phyloP scores from a whole-genome alignment of 2,329 filamentous ascomycete genomes.

The Pseudocercospora macadamiae region DNA sequence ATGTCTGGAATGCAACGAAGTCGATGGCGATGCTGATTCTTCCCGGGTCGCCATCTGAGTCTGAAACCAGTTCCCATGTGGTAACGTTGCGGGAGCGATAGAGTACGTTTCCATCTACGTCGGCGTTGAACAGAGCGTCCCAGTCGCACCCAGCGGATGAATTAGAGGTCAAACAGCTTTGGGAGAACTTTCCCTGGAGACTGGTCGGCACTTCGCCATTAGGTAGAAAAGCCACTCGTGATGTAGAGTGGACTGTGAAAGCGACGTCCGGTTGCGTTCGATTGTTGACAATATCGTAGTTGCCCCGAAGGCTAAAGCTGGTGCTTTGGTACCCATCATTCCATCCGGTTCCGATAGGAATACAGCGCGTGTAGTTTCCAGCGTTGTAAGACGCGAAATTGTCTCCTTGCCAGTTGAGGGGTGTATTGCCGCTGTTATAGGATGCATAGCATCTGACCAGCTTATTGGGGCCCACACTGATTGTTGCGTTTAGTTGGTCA shows the following conservation, averaged over 20 bases:
- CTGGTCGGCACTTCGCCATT: constrained; percentile 17
- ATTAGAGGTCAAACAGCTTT: constrained; percentile 19
- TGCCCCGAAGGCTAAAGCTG: constrained; percentile 24
- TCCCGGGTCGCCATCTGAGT: background rate
- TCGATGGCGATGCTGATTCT: constrained; percentile 12
- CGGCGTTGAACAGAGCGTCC: constrained; percentile 18
- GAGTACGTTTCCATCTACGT: constrained; percentile 1
- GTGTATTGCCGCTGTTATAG: constrained; percentile 11
- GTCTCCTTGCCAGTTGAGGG: background rate
- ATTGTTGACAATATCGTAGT: constrained; percentile 3
- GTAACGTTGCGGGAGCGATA: constrained; percentile 18
- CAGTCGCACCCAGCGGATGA: constrained; percentile 18
- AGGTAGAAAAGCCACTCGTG: constrained; percentile 28
- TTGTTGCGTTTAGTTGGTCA: constrained; percentile 11
- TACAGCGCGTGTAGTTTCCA: constrained; percentile 30
- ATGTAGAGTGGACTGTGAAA: constrained; percentile 5
- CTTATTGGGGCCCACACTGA: constrained; percentile 9
- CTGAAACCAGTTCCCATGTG: constrained; percentile 19
- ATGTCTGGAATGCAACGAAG: constrained; percentile 22
- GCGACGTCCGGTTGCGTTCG: background rate
- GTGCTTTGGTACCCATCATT: constrained; percentile 21
- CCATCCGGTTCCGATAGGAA: constrained; percentile 30
- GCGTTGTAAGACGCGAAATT: background rate
- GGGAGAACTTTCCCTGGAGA: constrained; percentile 5
- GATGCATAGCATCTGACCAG: constrained; percentile 17